Evolutionary conservation across 1,139 yeast genomes (phyloP).

Genomic region (Kluyveromyces marxianus): DNA sequence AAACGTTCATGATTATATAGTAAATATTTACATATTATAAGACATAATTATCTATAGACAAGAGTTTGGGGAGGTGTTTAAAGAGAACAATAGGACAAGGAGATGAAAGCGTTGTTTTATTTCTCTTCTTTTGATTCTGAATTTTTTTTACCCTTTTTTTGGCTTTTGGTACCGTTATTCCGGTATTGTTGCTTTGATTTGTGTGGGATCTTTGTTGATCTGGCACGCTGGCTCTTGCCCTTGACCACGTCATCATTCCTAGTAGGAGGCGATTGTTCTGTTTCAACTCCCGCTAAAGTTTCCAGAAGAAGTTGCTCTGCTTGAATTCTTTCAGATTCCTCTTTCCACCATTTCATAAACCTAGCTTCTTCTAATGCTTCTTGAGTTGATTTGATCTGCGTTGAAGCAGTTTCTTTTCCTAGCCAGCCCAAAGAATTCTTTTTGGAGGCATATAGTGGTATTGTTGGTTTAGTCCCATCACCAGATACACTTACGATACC

Average conservation of each 20-base stretch:
- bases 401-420: neutral
- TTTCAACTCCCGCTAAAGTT: neutral
- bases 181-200: neutral
- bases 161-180: too few relatives aligned
- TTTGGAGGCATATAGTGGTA: slow-evolving; percentile 9
- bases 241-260: too few relatives aligned
- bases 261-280: neutral
- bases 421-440: neutral
- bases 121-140: too few relatives aligned
- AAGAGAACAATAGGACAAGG: too few relatives aligned
- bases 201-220: too few relatives aligned
- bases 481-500: slow-evolving; percentile 8
- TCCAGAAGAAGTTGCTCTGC: slow-evolving; percentile 23
- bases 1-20: too few relatives aligned
- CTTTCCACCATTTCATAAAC: slow-evolving; percentile 49
- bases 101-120: too few relatives aligned
- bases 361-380: slow-evolving; percentile 48
- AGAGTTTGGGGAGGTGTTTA: too few relatives aligned
- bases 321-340: slow-evolving; percentile 52
- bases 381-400: slow-evolving; percentile 31
- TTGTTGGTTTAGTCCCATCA: slow-evolving; percentile 8
- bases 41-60: too few relatives aligned
- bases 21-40: too few relatives aligned
- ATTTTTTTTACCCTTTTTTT: too few relatives aligned
- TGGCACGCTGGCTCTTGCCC: too few relatives aligned